Evolutionary conservation across 148 eudicot genomes (phyloP), one percentile per base, ranked within the genome.

Genomic region (Gaultheria prostrata): DNA sequence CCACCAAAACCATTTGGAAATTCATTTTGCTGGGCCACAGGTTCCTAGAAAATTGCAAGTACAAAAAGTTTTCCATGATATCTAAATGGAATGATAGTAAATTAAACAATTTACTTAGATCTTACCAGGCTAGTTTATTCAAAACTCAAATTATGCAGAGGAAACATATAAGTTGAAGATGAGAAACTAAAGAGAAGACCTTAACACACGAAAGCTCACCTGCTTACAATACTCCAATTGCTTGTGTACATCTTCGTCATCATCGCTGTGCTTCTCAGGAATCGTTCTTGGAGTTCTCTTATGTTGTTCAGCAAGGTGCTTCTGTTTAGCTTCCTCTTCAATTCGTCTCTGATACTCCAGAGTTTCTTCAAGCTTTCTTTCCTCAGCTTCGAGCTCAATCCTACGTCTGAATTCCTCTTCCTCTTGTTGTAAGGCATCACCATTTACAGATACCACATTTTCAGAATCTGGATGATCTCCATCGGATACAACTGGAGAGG

Each of bases 281-380:
- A 85, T 82, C 54, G 83, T 61, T 77, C 53, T 73, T 48, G 88
- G 78, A 86, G 49, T 83, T 85, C 69, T 90, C 79, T 87, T 92
- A 54, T 86, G 90, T 82, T 89, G 97, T 86, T 92, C 95, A 71
- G 94, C 95, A 49, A 95, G 94, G 83, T 93, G 95, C 83, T 90
- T 97, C 91, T 90, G 98, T 83, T 97, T 97, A 59, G 99, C 99
- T 87, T 95, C 98, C 80, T 92, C 90, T 83, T 97, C 98, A 51
- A 95, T 86, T 57, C 89, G 89, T 85, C 97, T 90, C 87, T 93
- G 95, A 85, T 92, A 93, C 82, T 97, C 98, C 83, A 97, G 87
- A 77, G 98, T 95, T 88, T 97, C 98, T 90, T 92, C 98, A 90
- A 97, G 99, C 92, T 93, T 93, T 85, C 93, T 91, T 85, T 92